A percentile compares a stretch with the other conserved stretches of the same genome.
Conservation (phyloP, 352 stramenopile genomes). For the Globisporangium megalacanthum region DNA sequence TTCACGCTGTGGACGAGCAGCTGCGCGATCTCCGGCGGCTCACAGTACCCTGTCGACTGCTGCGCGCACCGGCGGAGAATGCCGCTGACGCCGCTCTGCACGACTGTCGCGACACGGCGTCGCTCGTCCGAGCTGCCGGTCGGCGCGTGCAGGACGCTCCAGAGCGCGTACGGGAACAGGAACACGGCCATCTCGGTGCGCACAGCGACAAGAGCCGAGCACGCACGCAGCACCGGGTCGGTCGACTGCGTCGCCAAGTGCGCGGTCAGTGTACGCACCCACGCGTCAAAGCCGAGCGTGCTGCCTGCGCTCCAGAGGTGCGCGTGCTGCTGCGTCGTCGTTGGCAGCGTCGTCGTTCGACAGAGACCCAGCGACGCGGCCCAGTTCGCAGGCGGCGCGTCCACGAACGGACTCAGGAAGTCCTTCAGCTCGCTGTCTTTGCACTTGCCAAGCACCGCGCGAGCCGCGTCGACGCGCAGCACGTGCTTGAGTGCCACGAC, state of each 20-base stretch:
- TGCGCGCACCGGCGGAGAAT: constrained; percentile 22
- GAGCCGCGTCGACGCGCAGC: constrained; percentile 33
- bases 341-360: constrained; percentile 8
- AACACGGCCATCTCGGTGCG: constrained; percentile 64
- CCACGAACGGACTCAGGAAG: constrained; percentile 50
- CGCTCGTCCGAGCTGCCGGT: background rate
- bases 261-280: constrained; percentile 50
- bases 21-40: constrained; percentile 46
- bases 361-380: constrained; percentile 19
- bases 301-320: constrained; percentile 38
- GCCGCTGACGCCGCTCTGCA: constrained; percentile 35
- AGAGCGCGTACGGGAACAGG: constrained; percentile 68
- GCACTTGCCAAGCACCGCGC: constrained; percentile 26
- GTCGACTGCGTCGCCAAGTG: constrained; percentile 27
- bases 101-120: constrained; percentile 16
- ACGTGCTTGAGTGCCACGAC: constrained; percentile 47
- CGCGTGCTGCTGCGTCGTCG: constrained; percentile 12
- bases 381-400: constrained; percentile 49
- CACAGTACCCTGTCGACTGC: background rate
- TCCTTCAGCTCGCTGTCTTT: constrained; percentile 61
- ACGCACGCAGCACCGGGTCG: constrained; percentile 51
- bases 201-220: constrained; percentile 29
- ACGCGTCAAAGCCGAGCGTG: constrained; percentile 39
- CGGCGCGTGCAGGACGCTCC: constrained; percentile 17
- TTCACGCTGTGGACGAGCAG: constrained; percentile 75